Evolutionary conservation across 2,329 filamentous ascomycete genomes (phyloP).

Genomic region (Cladosporium austrohemisphaericum): DNA sequence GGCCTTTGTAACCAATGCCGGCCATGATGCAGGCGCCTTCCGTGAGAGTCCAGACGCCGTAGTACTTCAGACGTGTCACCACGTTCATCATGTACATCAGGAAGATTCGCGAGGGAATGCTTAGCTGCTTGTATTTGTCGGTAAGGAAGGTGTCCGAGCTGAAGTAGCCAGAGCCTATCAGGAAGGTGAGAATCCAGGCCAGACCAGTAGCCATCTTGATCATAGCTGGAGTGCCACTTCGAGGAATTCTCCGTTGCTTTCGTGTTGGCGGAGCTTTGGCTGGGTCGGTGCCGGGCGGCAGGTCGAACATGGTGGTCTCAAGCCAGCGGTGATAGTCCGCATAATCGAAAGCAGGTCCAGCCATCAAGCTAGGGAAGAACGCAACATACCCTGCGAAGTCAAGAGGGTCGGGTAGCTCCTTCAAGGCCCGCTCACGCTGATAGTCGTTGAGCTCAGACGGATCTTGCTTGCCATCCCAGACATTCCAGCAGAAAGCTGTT

Average conservation of each 20-base stretch:
- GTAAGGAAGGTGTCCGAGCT: slow-evolving; percentile 60
- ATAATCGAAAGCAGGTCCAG: slow-evolving; percentile 90
- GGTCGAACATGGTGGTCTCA: slow-evolving; percentile 89
- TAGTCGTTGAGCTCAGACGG: slow-evolving; percentile 76
- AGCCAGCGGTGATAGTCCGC: slow-evolving; percentile 90
- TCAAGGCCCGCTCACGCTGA: slow-evolving; percentile 77
- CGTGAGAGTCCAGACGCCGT: slow-evolving; percentile 89
- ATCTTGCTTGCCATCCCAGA: slow-evolving; percentile 82
- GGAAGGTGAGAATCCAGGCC: slow-evolving; percentile 73
- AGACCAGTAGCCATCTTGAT: slow-evolving; percentile 71
- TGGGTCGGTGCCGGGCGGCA: slow-evolving; percentile 76
- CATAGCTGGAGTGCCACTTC: slow-evolving; percentile 79
- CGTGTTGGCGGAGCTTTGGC: slow-evolving; percentile 79
- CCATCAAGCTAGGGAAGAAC: slow-evolving; percentile 90
- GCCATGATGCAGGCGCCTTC: slow-evolving; percentile 93
- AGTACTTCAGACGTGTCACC: slow-evolving; percentile 85
- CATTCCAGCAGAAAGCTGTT: slow-evolving; percentile 94
- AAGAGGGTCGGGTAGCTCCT: slow-evolving; percentile 67
- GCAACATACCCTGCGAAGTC: slow-evolving; percentile 88
- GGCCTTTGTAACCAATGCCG: slow-evolving; percentile 88
- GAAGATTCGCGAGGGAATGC: slow-evolving; percentile 70
- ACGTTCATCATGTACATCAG: slow-evolving; percentile 80
- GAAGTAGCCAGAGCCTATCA: slow-evolving; percentile 68
- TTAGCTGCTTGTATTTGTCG: slow-evolving; percentile 63
- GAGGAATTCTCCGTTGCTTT: slow-evolving; percentile 87